Base-by-base conservation (phyloP, 495 filamentous ascomycete species). In the Bathelium albidoporum region DNA sequence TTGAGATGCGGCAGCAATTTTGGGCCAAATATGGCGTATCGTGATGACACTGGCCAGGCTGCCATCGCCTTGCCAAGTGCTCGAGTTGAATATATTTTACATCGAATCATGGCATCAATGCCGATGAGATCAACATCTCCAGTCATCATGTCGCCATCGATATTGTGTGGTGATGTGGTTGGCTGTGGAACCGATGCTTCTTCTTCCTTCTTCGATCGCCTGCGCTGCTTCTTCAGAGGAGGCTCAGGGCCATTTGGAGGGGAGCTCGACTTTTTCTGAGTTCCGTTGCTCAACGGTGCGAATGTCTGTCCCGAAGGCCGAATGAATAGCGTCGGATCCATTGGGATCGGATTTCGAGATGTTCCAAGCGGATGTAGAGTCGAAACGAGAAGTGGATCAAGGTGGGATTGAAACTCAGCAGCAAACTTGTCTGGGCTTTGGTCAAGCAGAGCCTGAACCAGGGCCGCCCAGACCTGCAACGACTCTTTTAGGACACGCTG, bases 61-160 rank as follows among this genome's bases (percentile, higher is more conserved):
- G 84, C 80, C 77, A 93, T 89, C 32, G 86, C 79, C 63, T 83
- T 80, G 32, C 93, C 94, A 67, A 97, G 82, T 16, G 94, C 95
- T 70, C 81, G 83, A 22, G 91, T 88, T 7, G 91, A 89, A 69
- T 84, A 88, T 41, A 96, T 86, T 72, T 91, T 91, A 7, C 92
- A 96, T 67, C 92, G 83, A 61, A 97, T 81, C 69, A 98, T 82
- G 3, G 85, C 86, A 62, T 98, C 95, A 59, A 87, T 79, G 53
- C 95, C 92, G 31, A 97, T 91, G 45, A 98, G 78, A 68, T 98
- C 94, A 60, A 97, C 86, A 70, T 98, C 94, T 49, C 94, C 94
- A 69, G 91, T 89, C 75, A 98, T 90, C 90, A 98, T 97, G 69
- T 95, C 91, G 20, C 90, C 94, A 71, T 98, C 94, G 39, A 98